A percentile compares a stretch with the other conserved stretches of the same genome.
Evolutionary conservation across 1,284 basidiomycete genomes (phyloP).

Genomic region (Leccinum subrobustum): DNA sequence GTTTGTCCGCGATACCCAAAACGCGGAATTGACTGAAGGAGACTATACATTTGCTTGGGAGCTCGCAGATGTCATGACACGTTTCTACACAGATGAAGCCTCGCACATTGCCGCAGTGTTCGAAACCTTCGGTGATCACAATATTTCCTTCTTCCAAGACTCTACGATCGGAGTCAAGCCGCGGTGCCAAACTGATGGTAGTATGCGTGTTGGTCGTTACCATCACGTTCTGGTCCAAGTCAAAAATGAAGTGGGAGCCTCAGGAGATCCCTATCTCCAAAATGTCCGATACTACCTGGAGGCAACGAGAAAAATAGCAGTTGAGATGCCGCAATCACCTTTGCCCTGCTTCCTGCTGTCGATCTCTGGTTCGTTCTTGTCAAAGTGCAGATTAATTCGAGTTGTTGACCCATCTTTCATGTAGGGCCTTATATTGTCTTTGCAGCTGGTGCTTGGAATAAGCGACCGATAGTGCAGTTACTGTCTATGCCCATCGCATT

Average conservation of each 20-base stretch:
- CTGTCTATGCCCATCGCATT: background rate
- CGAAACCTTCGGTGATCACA: too few species aligned
- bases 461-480: background rate
- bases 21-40: background rate
- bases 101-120: too few species aligned
- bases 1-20: background rate
- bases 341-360: background rate
- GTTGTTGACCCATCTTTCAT: background rate
- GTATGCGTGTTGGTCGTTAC: background rate
- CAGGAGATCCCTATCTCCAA: background rate
- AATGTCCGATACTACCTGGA: background rate
- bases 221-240: background rate
- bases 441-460: background rate
- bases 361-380: background rate
- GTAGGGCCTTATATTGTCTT: background rate
- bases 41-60: too few species aligned
- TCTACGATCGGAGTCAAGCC: too few species aligned
- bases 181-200: background rate
- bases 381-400: background rate
- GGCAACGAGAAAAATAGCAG: background rate
- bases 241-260: background rate
- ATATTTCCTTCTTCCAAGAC: too few species aligned
- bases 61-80: too few species aligned
- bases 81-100: too few species aligned
- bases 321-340: background rate